Evolutionary conservation across 495 filamentous ascomycete genomes (phyloP).

Genomic region (Cryomyces minteri): DNA sequence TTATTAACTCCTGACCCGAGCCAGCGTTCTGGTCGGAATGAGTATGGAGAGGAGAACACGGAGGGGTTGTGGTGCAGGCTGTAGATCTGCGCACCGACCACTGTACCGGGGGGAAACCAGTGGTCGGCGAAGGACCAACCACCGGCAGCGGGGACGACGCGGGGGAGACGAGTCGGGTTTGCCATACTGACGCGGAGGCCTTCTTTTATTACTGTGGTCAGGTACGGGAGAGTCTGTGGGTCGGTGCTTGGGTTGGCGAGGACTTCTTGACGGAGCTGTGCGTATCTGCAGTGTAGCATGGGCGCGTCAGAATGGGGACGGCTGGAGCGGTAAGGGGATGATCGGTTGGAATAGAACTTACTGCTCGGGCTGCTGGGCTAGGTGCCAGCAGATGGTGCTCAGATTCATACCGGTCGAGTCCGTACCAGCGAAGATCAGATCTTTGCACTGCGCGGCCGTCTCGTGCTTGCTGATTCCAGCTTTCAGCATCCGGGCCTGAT

Average conservation of each 20-base stretch:
- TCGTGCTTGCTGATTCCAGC: slow-evolving; percentile 23
- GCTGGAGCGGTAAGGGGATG: neutral
- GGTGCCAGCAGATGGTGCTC: slow-evolving; percentile 24
- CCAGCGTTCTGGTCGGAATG: slow-evolving; percentile 35
- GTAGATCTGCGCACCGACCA: slow-evolving; percentile 24
- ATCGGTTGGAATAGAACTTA: slow-evolving; percentile 7
- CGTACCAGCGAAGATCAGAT: slow-evolving; percentile 23
- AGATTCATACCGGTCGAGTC: slow-evolving; percentile 30
- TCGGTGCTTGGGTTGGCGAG: slow-evolving; percentile 10
- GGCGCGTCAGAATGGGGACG: neutral
- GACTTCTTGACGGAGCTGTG: slow-evolving; percentile 20
- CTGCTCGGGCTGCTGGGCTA: slow-evolving; percentile 24
- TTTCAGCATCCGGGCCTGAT: slow-evolving; percentile 28
- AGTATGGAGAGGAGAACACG: slow-evolving; percentile 24
- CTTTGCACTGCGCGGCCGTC: slow-evolving; percentile 26
- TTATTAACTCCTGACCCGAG: slow-evolving; percentile 13
- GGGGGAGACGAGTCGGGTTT: slow-evolving; percentile 30
- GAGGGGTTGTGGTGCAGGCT: slow-evolving; percentile 26
- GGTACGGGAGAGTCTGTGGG: slow-evolving; percentile 20
- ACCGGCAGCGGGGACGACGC: slow-evolving; percentile 19
- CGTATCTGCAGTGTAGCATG: slow-evolving; percentile 14
- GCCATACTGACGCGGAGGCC: slow-evolving; percentile 28
- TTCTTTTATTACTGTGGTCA: slow-evolving; percentile 26
- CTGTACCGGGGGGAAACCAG: slow-evolving; percentile 24
- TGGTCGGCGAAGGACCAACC: slow-evolving; percentile 22